A percentile compares a stretch with the other conserved stretches of the same genome.
Conservation (phyloP, 495 filamentous ascomycete genomes). For the Neurospora sp. region DNA sequence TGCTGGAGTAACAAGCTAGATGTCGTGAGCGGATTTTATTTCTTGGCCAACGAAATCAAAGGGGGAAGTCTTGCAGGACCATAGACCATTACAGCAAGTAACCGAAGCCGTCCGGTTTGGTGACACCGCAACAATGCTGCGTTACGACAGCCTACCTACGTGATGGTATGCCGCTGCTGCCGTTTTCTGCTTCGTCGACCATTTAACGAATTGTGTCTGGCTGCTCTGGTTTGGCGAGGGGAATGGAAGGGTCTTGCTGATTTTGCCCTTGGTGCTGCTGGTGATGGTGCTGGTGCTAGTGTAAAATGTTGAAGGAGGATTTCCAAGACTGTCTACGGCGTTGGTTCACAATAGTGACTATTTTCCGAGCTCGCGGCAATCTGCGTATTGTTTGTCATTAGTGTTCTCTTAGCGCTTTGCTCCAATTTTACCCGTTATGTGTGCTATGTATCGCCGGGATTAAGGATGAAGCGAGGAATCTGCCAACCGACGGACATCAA, state of each 20-base stretch:
- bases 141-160: constrained; percentile 3
- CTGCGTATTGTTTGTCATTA: background rate
- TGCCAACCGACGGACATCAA: too few species aligned
- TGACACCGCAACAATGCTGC: constrained; percentile 7
- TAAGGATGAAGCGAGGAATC: background rate
- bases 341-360: background rate
- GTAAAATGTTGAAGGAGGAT: background rate
- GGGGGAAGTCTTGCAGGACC: background rate
- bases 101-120: constrained; percentile 4
- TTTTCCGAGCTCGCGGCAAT: background rate
- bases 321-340: background rate
- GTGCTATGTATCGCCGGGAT: background rate
- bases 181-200: background rate
- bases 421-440: background rate
- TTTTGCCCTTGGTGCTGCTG: background rate
- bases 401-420: background rate
- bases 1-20: background rate
- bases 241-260: background rate
- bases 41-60: constrained; percentile 1
- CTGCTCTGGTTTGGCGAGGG: too few species aligned
- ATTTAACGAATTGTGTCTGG: background rate
- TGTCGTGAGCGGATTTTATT: background rate
- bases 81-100: constrained; percentile 4
- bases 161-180: background rate
- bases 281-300: background rate